These are phyloP conservation scores for Aplosporella prunicola DNA, from an alignment of 2,329 filamentous ascomycete genomes.

Conservation along the genomic window DNA sequence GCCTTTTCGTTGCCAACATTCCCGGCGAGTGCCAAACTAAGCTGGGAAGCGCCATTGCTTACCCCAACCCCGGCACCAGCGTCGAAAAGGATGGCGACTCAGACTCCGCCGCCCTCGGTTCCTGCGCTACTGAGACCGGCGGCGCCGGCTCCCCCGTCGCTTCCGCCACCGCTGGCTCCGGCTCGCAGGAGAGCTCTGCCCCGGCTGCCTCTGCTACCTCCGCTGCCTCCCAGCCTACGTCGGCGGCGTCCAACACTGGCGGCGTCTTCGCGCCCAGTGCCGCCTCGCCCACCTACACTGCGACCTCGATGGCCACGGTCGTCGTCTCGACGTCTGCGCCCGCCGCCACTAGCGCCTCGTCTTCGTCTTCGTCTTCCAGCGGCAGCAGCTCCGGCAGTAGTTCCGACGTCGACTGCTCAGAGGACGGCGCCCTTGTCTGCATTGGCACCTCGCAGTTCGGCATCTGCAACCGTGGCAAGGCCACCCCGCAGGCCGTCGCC, in stretches of 20 bases:
- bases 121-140: constrained; percentile 21
- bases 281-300: constrained; percentile 8
- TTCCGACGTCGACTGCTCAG: constrained; percentile 26
- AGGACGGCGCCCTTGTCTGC: constrained; percentile 35
- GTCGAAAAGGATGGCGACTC: constrained; percentile 41
- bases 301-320: constrained; percentile 13
- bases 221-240: constrained; percentile 12
- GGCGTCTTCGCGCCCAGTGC: constrained; percentile 13
- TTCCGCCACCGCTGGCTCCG: constrained; percentile 10
- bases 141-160: constrained; percentile 20
- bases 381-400: constrained; percentile 13
- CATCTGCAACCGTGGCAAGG: constrained; percentile 35
- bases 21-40: constrained; percentile 44
- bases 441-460: constrained; percentile 34
- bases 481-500: constrained; percentile 31
- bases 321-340: constrained; percentile 13
- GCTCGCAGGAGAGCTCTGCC: constrained; percentile 16
- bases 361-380: constrained; percentile 10
- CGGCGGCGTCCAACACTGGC: constrained; percentile 14
- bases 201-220: constrained; percentile 25
- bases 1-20: constrained; percentile 69
- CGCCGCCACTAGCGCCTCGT: constrained; percentile 11
- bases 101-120: constrained; percentile 30
- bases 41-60: constrained; percentile 50
- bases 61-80: constrained; percentile 56